These are phyloP conservation scores for Xylaria hypoxylon DNA, from an alignment of 2,329 filamentous ascomycete genomes.

Conservation along the genomic window DNA sequence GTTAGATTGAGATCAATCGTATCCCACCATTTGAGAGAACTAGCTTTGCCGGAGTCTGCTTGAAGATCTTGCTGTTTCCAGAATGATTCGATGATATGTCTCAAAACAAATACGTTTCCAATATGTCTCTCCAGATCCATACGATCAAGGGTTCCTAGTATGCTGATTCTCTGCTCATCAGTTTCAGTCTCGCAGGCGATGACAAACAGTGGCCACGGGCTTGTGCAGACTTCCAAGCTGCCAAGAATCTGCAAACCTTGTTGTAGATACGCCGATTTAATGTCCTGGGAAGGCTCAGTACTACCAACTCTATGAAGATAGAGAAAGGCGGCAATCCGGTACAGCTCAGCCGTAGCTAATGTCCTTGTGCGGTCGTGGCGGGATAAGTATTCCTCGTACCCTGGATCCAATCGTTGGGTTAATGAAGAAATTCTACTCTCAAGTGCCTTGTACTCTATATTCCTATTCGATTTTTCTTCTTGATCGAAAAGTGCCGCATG, in stretches of 20 bases:
- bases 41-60: conserved; percentile 48
- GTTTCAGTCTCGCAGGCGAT: conserved; percentile 58
- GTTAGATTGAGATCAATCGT: conserved; percentile 52
- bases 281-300: conserved; percentile 43
- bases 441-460: conserved; percentile 47
- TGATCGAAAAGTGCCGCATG: conserved; percentile 44
- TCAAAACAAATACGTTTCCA: conserved; percentile 59
- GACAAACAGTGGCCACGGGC: conserved; percentile 63
- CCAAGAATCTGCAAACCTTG: conserved; percentile 54
- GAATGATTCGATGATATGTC: conserved; percentile 57
- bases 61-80: conserved; percentile 61
- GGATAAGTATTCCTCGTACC: conserved; percentile 47
- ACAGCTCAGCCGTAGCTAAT: conserved; percentile 62
- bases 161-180: conserved; percentile 56
- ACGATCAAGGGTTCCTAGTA: conserved; percentile 56
- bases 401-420: conserved; percentile 48
- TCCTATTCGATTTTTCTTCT: conserved; percentile 46
- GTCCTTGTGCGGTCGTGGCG: conserved; percentile 49
- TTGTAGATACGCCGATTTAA: conserved; percentile 49
- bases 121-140: conserved; percentile 59
- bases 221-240: conserved; percentile 57
- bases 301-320: conserved; percentile 54
- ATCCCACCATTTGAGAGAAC: conserved; percentile 55
- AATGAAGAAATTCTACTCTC: conserved; percentile 47
- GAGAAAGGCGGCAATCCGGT: conserved; percentile 60